A percentile compares a stretch with the other conserved stretches of the same genome.
Evolutionary conservation across 2,329 filamentous ascomycete genomes (phyloP).

Genomic region (Nemania abortiva): DNA sequence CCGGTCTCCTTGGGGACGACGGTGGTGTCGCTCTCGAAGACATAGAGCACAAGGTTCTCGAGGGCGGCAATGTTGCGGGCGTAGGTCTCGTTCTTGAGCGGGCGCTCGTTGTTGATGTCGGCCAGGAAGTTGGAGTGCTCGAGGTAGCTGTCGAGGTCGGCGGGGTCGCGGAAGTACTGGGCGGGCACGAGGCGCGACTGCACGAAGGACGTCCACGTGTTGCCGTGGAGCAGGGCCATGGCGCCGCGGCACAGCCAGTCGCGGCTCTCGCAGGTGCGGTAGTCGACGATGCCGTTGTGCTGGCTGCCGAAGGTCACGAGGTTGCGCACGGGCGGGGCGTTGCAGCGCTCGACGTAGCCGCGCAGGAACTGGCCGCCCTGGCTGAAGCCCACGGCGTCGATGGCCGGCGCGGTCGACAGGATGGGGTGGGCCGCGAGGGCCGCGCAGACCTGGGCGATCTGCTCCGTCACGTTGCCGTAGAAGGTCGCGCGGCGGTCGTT

Average conservation of each 20-base stretch:
- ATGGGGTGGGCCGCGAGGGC: constrained; percentile 81
- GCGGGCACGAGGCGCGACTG: constrained; percentile 88
- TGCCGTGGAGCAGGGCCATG: constrained; percentile 80
- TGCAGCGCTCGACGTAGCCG: constrained; percentile 89
- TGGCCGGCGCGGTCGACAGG: constrained; percentile 81
- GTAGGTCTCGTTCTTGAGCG: constrained; percentile 79
- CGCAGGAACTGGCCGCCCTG: constrained; percentile 98
- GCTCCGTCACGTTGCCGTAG: constrained; percentile 86
- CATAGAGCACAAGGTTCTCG: constrained; percentile 86
- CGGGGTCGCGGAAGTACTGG: constrained; percentile 88
- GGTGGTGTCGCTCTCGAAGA: constrained; percentile 88
- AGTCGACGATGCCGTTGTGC: constrained; percentile 91
- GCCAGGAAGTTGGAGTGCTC: constrained; percentile 88
- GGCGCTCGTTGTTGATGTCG: constrained; percentile 94
- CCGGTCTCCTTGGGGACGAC: constrained; percentile 90
- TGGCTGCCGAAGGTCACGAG: constrained; percentile 91
- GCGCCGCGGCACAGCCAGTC: constrained; percentile 88
- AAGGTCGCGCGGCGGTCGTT: constrained; percentile 87
- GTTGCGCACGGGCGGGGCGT: constrained; percentile 77
- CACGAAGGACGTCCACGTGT: constrained; percentile 83
- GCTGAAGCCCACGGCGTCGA: constrained; percentile 94
- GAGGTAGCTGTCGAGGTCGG: constrained; percentile 78
- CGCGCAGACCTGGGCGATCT: constrained; percentile 82
- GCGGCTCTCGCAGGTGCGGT: constrained; percentile 75
- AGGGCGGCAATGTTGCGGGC: constrained; percentile 75